Evolutionary conservation across 2,329 filamentous ascomycete species (phyloP).

Genomic region (Escovopsis sp.): DNA sequence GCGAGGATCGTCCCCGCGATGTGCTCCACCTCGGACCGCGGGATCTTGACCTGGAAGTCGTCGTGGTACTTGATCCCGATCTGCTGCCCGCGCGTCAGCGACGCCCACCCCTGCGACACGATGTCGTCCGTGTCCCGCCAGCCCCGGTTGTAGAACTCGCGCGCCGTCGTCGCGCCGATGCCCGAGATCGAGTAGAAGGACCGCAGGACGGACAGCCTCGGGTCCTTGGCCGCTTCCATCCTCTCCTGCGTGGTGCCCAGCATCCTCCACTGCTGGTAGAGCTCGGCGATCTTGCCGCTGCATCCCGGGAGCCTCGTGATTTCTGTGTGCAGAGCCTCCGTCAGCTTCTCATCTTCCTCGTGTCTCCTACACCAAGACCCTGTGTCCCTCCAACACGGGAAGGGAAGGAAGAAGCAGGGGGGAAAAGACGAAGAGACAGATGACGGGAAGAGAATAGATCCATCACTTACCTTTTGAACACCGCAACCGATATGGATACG

Average conservation of each 20-base stretch:
- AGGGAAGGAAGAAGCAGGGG: neutral
- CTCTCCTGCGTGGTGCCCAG: conserved; percentile 48
- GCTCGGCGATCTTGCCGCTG: conserved; percentile 58
- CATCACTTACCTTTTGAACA: conserved; percentile 25
- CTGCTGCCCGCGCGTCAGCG: conserved; percentile 66
- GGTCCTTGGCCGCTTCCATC: conserved; percentile 45
- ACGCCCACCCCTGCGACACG: conserved; percentile 65
- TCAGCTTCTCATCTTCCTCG: too few species aligned
- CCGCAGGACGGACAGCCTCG: conserved; percentile 46
- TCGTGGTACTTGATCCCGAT: conserved; percentile 91
- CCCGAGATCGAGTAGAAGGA: conserved; percentile 81
- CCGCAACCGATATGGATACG: conserved; percentile 49
- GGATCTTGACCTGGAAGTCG: conserved; percentile 59
- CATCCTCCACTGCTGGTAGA: conserved; percentile 60
- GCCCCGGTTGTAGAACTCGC: conserved; percentile 60
- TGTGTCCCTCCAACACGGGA: neutral
- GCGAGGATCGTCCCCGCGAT: conserved; percentile 49
- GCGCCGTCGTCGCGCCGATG: conserved; percentile 68
- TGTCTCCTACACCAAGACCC: too few species aligned
- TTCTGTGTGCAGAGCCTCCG: conserved; percentile 17
- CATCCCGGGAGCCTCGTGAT: conserved; percentile 57
- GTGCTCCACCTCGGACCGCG: conserved; percentile 54
- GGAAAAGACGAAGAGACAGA: neutral
- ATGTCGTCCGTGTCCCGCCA: conserved; percentile 81
- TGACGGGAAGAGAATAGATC: too few species aligned